A percentile compares a stretch with the other conserved stretches of the same genome.
These are phyloP conservation scores for Colletotrichum simmondsii DNA, from an alignment of 2,329 filamentous ascomycete species.

Conservation along the genomic window DNA sequence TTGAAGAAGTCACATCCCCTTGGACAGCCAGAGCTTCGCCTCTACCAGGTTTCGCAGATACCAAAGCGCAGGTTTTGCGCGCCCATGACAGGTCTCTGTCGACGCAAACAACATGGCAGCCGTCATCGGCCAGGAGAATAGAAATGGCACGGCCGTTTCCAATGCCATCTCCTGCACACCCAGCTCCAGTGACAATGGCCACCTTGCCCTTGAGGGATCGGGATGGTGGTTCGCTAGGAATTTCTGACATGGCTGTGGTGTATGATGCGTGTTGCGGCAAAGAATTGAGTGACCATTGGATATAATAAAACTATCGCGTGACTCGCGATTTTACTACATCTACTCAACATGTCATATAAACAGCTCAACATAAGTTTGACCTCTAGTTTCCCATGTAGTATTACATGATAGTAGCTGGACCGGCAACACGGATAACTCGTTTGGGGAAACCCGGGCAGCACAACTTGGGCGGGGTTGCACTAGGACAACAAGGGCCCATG, in stretches of 20 bases:
- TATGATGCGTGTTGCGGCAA: not conserved
- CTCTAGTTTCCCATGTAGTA: not conserved
- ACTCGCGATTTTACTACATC: not conserved
- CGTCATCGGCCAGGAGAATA: conserved; percentile 69
- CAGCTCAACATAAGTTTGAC: not conserved
- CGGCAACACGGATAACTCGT: not conserved
- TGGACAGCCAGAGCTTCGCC: conserved; percentile 54
- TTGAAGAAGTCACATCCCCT: conserved; percentile 65
- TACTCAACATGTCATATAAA: not conserved
- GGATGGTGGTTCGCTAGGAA: conserved; percentile 35
- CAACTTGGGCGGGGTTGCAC: not conserved
- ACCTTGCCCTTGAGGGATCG: conserved; percentile 41
- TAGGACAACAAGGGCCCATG: not conserved
- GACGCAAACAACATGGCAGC: conserved; percentile 68
- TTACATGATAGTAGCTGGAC: not conserved
- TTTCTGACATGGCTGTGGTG: not conserved
- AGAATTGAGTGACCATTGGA: not conserved
- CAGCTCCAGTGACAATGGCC: conserved; percentile 70
- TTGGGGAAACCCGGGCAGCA: not conserved
- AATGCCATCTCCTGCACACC: conserved; percentile 65
- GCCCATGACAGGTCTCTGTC: conserved; percentile 63
- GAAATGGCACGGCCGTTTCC: conserved; percentile 70
- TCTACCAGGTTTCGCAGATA: conserved; percentile 48
- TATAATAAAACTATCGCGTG: not conserved
- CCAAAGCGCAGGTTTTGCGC: conserved; percentile 64